Evolutionary conservation across 2,329 filamentous ascomycete species (phyloP).

Genomic region (Pseudogymnoascus sp.): DNA sequence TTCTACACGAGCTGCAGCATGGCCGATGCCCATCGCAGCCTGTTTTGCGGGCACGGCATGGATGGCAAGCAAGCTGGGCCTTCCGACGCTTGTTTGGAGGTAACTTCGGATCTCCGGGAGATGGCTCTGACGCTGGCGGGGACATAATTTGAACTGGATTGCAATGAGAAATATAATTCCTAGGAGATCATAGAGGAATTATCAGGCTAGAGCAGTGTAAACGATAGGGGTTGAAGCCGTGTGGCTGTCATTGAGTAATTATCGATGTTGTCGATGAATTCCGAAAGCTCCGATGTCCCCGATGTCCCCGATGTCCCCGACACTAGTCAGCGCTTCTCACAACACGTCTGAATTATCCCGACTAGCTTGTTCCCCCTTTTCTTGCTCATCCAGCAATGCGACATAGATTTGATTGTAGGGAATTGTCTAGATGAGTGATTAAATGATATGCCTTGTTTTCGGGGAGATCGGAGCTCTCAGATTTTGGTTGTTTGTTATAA

Average conservation of each 20-base stretch:
- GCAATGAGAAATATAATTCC: slow-evolving; percentile 6
- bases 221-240: background rate
- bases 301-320: background rate
- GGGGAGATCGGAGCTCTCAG: background rate
- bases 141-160: background rate
- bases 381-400: background rate
- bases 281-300: background rate
- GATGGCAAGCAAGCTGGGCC: slow-evolving; percentile 15
- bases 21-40: slow-evolving; percentile 15
- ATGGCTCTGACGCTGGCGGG: background rate
- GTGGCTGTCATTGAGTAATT: background rate
- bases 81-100: slow-evolving; percentile 10
- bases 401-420: background rate
- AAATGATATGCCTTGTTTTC: background rate
- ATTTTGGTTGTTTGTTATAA: background rate
- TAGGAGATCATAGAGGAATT: background rate
- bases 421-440: background rate
- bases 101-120: background rate
- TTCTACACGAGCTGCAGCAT: slow-evolving; percentile 12
- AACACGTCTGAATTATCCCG: background rate
- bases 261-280: background rate
- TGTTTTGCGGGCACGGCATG: slow-evolving; percentile 15
- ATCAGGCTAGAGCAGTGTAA: background rate
- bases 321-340: background rate
- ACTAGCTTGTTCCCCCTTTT: background rate